Evolutionary conservation across 176 grass and related monocot species (phyloP), one percentile per base, ranked within the genome.

Genomic region (Triticum timopheevii): DNA sequence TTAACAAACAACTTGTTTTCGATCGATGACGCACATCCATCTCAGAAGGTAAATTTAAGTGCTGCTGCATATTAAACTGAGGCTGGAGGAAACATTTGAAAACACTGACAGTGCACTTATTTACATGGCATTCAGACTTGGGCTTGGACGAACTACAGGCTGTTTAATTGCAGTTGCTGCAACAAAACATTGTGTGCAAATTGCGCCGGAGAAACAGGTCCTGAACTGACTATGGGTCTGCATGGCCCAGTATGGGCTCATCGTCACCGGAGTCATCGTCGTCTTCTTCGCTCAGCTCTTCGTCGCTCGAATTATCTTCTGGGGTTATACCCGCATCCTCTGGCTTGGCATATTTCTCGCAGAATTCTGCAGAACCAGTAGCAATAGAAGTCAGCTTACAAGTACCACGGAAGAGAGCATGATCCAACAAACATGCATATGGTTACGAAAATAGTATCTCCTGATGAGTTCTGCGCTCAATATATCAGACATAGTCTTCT

Each of bases 221-320:
- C n/a, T 64, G 50, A 19, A 65, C 39, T 52, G 73, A 80, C 83
- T 87, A 95, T 24, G 83, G 90, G 54, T 95, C 93, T 61, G 88
- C 70, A 89, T 95, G 92, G 28, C 90, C 90, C 22, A 95, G 58
- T 87, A 92, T 92, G 58, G 69, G 88, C 62, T 95, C 93, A 11
- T 95, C 93, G 11, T 95, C 93, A 9, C 93, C 84, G 0, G 66
- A 89, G 70, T 90, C 88, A n/a, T 95, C 85, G 59, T 95, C 90
- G 4, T 91, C 93, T 73, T 90, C 93, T 63, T 95, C 93, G 23
- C 93, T 95, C 27, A 91, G 86, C 86, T 95, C 93, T 71, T 95
- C 90, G 27, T 93, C 90, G 1, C 93, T 95, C 22, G 88, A 95
- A 76, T 89, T 85, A 16, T 92, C 83, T 81, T 95, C 93, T 39